Conservation (phyloP, 345 rosid genomes). For the Citrus unshiu region DNA sequence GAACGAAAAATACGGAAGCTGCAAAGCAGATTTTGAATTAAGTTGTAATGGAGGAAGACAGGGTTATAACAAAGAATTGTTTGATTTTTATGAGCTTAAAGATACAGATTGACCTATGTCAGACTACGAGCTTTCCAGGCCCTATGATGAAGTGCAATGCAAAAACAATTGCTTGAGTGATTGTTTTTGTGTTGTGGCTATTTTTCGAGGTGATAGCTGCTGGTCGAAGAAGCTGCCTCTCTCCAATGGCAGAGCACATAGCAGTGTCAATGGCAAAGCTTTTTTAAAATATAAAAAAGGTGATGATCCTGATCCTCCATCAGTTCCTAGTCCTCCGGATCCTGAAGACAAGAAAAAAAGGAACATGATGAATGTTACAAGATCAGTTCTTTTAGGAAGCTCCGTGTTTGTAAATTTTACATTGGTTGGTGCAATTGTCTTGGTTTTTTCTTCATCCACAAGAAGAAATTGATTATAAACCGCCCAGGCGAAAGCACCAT, state of each 20-base stretch:
- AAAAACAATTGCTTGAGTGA: not conserved
- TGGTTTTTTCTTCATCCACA: slow-evolving; percentile 11
- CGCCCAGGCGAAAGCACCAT: not conserved
- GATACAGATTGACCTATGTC: not conserved
- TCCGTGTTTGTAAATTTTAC: slow-evolving; percentile 6
- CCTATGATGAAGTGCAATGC: not conserved
- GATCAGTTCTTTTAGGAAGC: not conserved
- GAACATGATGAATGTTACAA: not conserved
- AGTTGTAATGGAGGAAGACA: not conserved
- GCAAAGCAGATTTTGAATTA: not conserved
- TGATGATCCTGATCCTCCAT: too few relatives aligned
- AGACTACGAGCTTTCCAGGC: not conserved
- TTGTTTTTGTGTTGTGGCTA: not conserved
- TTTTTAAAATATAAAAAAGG: not conserved
- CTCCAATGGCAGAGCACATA: slow-evolving; percentile 22
- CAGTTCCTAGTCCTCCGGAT: not conserved
- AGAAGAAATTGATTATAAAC: not conserved
- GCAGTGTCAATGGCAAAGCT: not conserved
- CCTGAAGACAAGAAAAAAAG: not conserved
- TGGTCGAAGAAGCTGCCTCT: slow-evolving; percentile 40
- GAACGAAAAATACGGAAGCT: not conserved
- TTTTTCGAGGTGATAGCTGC: not conserved
- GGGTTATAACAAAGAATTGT: slow-evolving; percentile 8
- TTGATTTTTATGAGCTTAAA: not conserved
- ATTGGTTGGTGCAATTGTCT: not conserved